Percentiles rank a stretch among this genome's conserved stretches.
Conservation (phyloP, 1,284 basidiomycete species). For the Irpex sp. region DNA sequence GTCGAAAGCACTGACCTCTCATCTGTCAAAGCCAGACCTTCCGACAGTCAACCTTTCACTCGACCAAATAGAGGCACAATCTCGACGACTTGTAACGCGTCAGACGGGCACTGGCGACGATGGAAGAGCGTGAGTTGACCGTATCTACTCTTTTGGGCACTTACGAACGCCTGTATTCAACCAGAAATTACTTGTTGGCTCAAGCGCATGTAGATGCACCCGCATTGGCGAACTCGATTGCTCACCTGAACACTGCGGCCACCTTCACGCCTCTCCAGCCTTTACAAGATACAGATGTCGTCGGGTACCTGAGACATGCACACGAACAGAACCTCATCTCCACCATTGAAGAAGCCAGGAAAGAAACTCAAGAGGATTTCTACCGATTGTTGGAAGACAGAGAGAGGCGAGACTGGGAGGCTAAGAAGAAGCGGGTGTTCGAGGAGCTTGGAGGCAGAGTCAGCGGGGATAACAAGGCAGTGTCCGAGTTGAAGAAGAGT, state of each 20-base stretch:
- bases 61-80: constrained; percentile 91
- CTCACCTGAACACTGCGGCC: constrained; percentile 77
- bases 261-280: constrained; percentile 89
- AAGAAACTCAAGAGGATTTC: constrained; percentile 84
- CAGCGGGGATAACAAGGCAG: constrained; percentile 46
- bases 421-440: constrained; percentile 84
- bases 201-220: constrained; percentile 89
- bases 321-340: constrained; percentile 94
- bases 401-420: constrained; percentile 83
- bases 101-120: constrained; percentile 62
- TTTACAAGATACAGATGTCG: constrained; percentile 87
- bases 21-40: constrained; percentile 72
- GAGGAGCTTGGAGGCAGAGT: constrained; percentile 81
- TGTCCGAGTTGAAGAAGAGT: constrained; percentile 58
- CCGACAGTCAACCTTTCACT: constrained; percentile 85
- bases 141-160: not conserved
- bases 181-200: constrained; percentile 80
- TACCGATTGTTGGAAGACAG: constrained; percentile 77
- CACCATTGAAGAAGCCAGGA: constrained; percentile 87
- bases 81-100: constrained; percentile 71
- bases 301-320: constrained; percentile 84
- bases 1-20: constrained; percentile 71
- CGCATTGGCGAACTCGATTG: constrained; percentile 74
- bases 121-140: constrained; percentile 65
- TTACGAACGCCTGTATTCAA: not conserved